Percentiles rank a stretch among this genome's conserved stretches.
Conservation (phyloP, 169 alveolate species). For the Plasmodium blacklocki region DNA sequence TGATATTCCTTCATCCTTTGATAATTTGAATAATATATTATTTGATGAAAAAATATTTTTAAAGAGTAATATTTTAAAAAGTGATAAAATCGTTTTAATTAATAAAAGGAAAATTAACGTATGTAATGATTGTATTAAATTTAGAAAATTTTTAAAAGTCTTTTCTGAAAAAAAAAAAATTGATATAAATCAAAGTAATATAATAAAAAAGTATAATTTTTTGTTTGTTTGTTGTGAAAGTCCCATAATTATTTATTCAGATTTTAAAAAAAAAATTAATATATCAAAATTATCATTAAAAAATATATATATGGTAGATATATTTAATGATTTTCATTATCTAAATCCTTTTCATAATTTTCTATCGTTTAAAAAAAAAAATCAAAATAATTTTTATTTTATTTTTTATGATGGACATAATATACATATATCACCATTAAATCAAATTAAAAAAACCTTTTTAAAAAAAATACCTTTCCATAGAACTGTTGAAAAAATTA, state of each 20-base stretch:
- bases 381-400: constrained; percentile 55
- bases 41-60: constrained; percentile 63
- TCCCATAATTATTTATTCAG: constrained; percentile 57
- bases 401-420: constrained; percentile 53
- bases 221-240: constrained; percentile 62
- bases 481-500: constrained; percentile 74
- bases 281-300: constrained; percentile 57
- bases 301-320: constrained; percentile 52
- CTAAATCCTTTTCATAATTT: constrained; percentile 71
- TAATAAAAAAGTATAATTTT: constrained; percentile 37
- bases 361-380: constrained; percentile 49
- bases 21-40: constrained; percentile 32
- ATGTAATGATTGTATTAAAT: constrained; percentile 34
- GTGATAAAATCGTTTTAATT: constrained; percentile 25
- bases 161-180: constrained; percentile 47
- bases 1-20: constrained; percentile 13
- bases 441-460: constrained; percentile 43
- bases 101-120: constrained; percentile 44
- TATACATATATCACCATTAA: constrained; percentile 39
- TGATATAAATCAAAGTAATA: constrained; percentile 34
- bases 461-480: constrained; percentile 63
- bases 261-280: constrained; percentile 44
- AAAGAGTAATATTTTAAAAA: constrained; percentile 37
- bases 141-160: constrained; percentile 24
- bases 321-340: constrained; percentile 70